Evolutionary conservation across 2,329 filamentous ascomycete species (phyloP), one percentile per base, ranked within the genome.

Genomic region (Pseudopyricularia cyperi): DNA sequence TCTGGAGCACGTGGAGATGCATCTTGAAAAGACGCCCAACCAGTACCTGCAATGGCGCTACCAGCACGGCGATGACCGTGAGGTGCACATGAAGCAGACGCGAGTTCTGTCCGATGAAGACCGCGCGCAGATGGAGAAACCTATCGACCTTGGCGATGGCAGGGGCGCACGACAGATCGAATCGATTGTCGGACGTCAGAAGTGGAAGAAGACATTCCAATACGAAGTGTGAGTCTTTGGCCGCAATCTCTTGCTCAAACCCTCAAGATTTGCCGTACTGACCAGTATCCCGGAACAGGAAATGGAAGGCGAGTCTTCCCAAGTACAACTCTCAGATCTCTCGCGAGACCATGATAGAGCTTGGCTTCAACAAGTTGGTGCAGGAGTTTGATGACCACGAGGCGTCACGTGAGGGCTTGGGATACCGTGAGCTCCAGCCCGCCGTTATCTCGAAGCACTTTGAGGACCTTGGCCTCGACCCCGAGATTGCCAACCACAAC

Each of bases 1-100:
- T 46, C 78, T 98, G 12, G 93, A 98, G 75, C 93, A 98, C 80
- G 93, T 98, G 11, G 91, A 98, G 72, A 95, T 96, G 91, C 93
- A 98, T 65, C 75, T 97, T 60, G 93, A 98, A 71, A 98, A 98
- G 80, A 98, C 93, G 0, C 93, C 93, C 39, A 97, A 95, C 67
- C 93, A 98, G 71, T 98, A 98, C 65, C 79, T 98, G 33, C 93
- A 97, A 71, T 98, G 93, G 93, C 87, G 93, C 62, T 98, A 97
- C 65, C 88, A 88, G 62, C 89, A 97, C 63, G 93, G 93, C 63
- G 93, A 97, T 60, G 93, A 98, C 62, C 88, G 93, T 50, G 93
- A 98, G 67, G 91, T 97, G 39, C 80, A 94, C 68, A 82, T 98
- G 81, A 98, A 98, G 79, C 90, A 95, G 71, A 97, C 91, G 48